Evolutionary conservation across 495 filamentous ascomycete species (phyloP).

Genomic region (Chaetomidium leptoderma): DNA sequence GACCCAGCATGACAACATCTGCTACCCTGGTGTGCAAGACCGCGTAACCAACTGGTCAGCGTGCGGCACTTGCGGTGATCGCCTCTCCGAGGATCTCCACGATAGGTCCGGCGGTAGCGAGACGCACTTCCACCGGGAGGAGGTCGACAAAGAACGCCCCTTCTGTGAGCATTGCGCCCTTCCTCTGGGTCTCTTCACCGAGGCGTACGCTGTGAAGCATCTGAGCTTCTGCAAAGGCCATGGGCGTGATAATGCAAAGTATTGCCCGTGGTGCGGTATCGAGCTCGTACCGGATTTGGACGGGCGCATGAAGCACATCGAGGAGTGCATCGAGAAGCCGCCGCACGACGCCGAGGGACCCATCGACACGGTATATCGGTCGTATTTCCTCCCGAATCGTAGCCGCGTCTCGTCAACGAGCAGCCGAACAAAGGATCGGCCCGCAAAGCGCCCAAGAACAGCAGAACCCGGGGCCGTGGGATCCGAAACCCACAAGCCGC

Average conservation of each 20-base stretch:
- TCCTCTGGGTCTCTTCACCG: not conserved
- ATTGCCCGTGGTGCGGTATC: conserved; percentile 22
- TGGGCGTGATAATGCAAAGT: conserved; percentile 6
- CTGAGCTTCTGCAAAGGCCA: conserved; percentile 7
- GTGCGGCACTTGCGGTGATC: conserved; percentile 9
- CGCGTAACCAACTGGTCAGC: not conserved
- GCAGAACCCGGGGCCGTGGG: not conserved
- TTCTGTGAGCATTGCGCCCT: conserved; percentile 21
- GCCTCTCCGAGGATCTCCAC: not conserved
- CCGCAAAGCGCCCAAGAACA: not conserved
- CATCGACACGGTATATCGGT: not conserved
- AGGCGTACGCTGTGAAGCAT: conserved; percentile 14
- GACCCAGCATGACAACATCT: conserved; percentile 23
- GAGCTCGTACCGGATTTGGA: not conserved
- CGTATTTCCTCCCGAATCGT: not conserved
- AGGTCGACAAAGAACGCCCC: not conserved
- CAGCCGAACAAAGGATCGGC: not conserved
- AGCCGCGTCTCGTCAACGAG: not conserved
- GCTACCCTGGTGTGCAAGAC: conserved; percentile 18
- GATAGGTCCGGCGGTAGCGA: too few species aligned
- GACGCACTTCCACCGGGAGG: conserved; percentile 3
- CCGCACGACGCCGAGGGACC: not conserved
- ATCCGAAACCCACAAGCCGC: not conserved
- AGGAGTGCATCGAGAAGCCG: not conserved
- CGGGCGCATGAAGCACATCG: conserved; percentile 3